Conservation (phyloP, 2,329 filamentous ascomycete species). For the Ambrosiella xylebori region DNA sequence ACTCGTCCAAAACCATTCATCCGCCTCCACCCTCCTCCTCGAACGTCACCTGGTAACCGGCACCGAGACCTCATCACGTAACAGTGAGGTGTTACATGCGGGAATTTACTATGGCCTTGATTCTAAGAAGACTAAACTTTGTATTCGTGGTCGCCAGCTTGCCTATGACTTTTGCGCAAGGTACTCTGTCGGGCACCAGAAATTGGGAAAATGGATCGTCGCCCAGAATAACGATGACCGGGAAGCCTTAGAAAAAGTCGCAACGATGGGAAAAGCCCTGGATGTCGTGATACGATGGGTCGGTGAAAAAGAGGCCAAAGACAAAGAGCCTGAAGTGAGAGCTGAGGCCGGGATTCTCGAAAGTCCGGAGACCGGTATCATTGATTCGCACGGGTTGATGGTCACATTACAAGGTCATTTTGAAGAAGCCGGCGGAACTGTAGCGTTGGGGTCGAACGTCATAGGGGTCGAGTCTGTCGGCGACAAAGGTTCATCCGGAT, state of each 20-base stretch:
- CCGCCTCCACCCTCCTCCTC: slow-evolving; percentile 55
- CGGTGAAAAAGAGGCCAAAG: slow-evolving; percentile 38
- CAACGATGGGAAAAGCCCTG: slow-evolving; percentile 23
- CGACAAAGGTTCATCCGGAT: slow-evolving; percentile 39
- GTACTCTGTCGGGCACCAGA: slow-evolving; percentile 50
- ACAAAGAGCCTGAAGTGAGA: slow-evolving; percentile 57
- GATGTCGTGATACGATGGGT: slow-evolving; percentile 59
- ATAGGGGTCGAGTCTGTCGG: slow-evolving; percentile 34
- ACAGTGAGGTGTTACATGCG: slow-evolving; percentile 92
- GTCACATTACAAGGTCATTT: slow-evolving; percentile 58
- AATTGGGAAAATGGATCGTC: slow-evolving; percentile 86
- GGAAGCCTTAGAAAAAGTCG: slow-evolving; percentile 37
- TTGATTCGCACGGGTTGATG: slow-evolving; percentile 81
- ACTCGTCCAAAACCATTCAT: slow-evolving; percentile 42
- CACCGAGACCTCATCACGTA: slow-evolving; percentile 68
- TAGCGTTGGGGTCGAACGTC: slow-evolving; percentile 53
- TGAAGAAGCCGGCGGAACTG: slow-evolving; percentile 57
- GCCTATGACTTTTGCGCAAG: slow-evolving; percentile 62
- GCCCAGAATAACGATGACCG: slow-evolving; percentile 62
- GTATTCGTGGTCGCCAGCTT: slow-evolving; percentile 56
- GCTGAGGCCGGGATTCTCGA: slow-evolving; percentile 63
- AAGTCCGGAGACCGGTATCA: slow-evolving; percentile 70
- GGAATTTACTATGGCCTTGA: slow-evolving; percentile 72
- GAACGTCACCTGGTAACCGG: slow-evolving; percentile 63
- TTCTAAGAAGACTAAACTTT: slow-evolving; percentile 70